Base-by-base conservation (phyloP, 1,139 yeast species). In the Taphrina flavorubra region DNA sequence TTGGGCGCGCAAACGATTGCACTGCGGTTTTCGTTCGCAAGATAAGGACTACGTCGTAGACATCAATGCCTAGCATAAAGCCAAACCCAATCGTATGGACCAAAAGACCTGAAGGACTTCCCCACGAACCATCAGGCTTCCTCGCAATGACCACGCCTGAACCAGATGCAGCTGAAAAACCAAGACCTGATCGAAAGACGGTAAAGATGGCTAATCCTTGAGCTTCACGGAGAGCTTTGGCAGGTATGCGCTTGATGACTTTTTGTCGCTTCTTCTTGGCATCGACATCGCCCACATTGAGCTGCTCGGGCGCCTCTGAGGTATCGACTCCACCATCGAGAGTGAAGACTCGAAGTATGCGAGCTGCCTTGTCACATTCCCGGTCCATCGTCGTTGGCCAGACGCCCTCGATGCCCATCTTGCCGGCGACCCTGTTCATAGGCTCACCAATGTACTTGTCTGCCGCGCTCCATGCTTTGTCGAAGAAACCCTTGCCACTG, bases 171-270 rank as follows among this genome's bases (percentile, higher is more conserved):
- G 57, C 68, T 13, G 64, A 57, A 13, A 57, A 34, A 2, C 56
- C 59, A n/a, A 65, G 58, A 1, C 68, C 68, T n/a, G 68, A 47
- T 18, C 68, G 20, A 18, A 56, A 65, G 63, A 65, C 68, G 18
- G 68, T 65, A 37, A 65, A 65, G 44, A 65, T 65, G 51, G 68
- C 68, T 10, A 65, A 31, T n/a, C 68, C 68, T 25, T 65, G 40
- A 10, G 68, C 68, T 37, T 57, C 64, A 16, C 53, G 40, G 7
- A 65, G 31, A 11, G 59, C 68, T 20, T 53, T 57, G n/a, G 67
- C 67, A 13, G 67, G 67, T 7, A 63, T 63, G 39, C 67, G 60
- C 61, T 63, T 56, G 51, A 63, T 31, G 20, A 63, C 67, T 46
- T 42, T 55, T 40, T 63, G 67, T 20, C 46, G 34, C 55, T 63